Evolutionary conservation across 345 rosid species (phyloP).

Genomic region (Aegle marmelos): DNA sequence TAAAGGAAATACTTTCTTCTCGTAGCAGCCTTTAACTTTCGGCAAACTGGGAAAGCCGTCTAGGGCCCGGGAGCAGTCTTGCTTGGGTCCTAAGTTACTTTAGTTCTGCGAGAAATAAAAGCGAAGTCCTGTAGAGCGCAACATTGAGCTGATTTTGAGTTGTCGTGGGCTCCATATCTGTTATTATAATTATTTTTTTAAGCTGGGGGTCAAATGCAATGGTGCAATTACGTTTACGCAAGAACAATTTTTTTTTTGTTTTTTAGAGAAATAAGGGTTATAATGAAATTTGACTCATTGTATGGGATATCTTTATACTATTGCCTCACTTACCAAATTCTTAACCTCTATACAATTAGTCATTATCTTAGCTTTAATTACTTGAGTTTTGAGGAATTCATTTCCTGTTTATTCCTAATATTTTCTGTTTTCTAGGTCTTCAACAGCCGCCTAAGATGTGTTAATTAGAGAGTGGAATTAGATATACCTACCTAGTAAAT

Average conservation of each 20-base stretch:
- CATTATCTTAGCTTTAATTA: too few species aligned
- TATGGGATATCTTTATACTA: too few species aligned
- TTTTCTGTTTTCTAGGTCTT: neutral
- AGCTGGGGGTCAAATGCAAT: too few species aligned
- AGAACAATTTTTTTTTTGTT: too few species aligned
- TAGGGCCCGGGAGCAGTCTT: neutral
- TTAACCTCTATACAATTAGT: too few species aligned
- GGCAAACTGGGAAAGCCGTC: slow-evolving; percentile 11
- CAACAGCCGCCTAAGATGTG: neutral
- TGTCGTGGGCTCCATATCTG: neutral
- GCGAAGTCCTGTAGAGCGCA: slow-evolving; percentile 10
- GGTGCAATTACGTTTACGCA: too few species aligned
- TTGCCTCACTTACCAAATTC: too few species aligned
- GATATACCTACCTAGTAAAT: neutral
- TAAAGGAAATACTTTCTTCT: neutral
- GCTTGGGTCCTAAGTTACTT: slow-evolving; percentile 7
- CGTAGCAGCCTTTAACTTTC: slow-evolving; percentile 3
- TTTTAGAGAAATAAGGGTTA: too few species aligned
- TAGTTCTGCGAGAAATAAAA: neutral
- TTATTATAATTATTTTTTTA: neutral
- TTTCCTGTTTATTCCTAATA: neutral
- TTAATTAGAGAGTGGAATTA: neutral
- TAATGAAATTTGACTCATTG: too few species aligned
- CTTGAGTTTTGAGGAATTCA: too few species aligned
- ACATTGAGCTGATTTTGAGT: neutral